These are phyloP conservation scores for Ascochyta koolunga DNA, from an alignment of 2,329 filamentous ascomycete species.

Conservation along the genomic window DNA sequence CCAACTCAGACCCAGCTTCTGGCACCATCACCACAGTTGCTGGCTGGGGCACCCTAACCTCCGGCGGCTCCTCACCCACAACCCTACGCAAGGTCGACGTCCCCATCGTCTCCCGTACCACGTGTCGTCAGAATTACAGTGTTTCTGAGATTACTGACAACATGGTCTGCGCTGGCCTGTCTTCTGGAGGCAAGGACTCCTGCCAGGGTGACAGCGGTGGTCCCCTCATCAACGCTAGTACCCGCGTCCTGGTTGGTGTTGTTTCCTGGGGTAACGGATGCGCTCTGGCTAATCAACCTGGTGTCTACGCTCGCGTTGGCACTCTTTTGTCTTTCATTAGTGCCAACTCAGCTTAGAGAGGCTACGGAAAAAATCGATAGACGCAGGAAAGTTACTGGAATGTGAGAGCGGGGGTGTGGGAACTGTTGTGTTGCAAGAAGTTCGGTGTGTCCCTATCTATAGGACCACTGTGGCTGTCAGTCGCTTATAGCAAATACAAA, in stretches of 20 bases:
- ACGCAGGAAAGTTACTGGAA: neutral
- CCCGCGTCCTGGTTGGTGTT: constrained; percentile 18
- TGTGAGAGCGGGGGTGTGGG: neutral
- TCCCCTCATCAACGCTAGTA: constrained; percentile 27
- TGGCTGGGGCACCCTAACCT: constrained; percentile 32
- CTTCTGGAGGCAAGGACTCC: constrained; percentile 38
- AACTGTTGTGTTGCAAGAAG: neutral
- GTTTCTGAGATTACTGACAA: constrained; percentile 25
- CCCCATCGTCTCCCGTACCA: constrained; percentile 34
- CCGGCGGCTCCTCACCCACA: constrained; percentile 17
- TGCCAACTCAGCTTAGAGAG: constrained; percentile 16
- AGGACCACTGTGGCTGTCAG: neutral
- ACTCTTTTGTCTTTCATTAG: constrained; percentile 27
- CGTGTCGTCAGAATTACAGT: constrained; percentile 29
- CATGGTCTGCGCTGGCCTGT: constrained; percentile 38
- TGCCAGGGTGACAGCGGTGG: constrained; percentile 44
- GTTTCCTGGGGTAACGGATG: constrained; percentile 39
- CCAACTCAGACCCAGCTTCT: constrained; percentile 31
- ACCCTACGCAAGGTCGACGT: constrained; percentile 37
- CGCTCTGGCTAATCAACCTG: constrained; percentile 26
- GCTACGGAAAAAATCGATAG: neutral
- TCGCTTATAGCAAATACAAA: neutral
- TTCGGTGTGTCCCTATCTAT: neutral
- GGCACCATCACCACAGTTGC: constrained; percentile 30
- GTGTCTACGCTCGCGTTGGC: constrained; percentile 34